Evolutionary conservation across 1,284 basidiomycete genomes (phyloP).

Genomic region (Athelia sp.): DNA sequence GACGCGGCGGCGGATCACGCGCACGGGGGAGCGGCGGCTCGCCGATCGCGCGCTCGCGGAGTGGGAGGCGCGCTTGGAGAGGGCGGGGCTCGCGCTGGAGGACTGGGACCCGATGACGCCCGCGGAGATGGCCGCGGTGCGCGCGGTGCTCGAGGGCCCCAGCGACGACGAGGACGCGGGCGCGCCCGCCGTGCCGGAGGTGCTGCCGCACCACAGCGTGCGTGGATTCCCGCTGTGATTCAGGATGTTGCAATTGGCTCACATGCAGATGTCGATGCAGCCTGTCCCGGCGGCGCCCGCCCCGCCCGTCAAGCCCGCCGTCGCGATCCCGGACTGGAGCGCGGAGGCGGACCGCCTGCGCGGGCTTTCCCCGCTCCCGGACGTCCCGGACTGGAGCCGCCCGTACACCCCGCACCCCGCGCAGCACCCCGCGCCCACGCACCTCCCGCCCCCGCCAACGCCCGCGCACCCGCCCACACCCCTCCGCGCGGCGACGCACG

Average conservation of each 20-base stretch:
- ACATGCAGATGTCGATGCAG: background rate
- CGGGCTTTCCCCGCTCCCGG: background rate
- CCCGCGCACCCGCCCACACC: background rate
- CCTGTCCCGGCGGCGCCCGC: background rate
- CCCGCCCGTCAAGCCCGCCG: background rate
- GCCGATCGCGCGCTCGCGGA: background rate
- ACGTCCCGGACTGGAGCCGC: background rate
- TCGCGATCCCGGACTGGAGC: too few species aligned
- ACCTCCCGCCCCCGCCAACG: too few species aligned
- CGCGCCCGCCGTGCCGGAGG: background rate
- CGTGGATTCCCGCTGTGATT: background rate
- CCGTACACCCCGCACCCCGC: background rate
- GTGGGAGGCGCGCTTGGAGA: background rate
- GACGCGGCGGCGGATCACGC: background rate
- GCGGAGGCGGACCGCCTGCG: background rate
- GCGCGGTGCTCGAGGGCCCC: background rate
- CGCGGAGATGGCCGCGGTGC: background rate
- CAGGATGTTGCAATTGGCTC: background rate
- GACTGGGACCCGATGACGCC: background rate
- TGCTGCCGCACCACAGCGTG: background rate
- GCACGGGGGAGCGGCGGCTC: background rate
- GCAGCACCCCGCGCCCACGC: background rate
- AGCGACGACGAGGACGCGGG: background rate
- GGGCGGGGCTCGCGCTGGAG: background rate
- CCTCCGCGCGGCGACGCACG: background rate